Conservation (phyloP, 371 early-diverging fungal genomes). For the Mortierella polycephala region DNA sequence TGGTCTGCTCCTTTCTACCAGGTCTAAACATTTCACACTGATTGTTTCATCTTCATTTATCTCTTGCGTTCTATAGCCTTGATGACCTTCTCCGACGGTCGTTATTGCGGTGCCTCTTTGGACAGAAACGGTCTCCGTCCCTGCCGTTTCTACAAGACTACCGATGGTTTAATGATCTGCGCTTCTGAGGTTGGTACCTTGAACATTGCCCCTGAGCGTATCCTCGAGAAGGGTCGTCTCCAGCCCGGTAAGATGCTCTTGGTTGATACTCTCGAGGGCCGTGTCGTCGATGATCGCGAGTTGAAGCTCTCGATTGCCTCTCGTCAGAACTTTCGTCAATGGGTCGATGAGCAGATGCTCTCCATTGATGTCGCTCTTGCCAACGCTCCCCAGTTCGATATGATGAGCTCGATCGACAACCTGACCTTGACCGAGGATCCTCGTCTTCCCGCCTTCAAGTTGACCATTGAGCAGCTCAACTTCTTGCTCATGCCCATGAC, state of each 20-base stretch:
- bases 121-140: constrained; percentile 98
- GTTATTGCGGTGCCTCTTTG: constrained; percentile 94
- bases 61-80: constrained; percentile 67
- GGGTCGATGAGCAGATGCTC: constrained; percentile 86
- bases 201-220: constrained; percentile 80
- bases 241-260: constrained; percentile 97
- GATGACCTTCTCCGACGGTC: constrained; percentile 96
- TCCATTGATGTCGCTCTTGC: constrained; percentile 70
- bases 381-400: constrained; percentile 44
- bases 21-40: neutral
- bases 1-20: neutral
- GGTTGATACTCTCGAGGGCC: constrained; percentile 94
- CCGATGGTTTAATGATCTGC: constrained; percentile 94
- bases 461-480: constrained; percentile 93
- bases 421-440: constrained; percentile 71
- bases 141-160: constrained; percentile 94
- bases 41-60: neutral
- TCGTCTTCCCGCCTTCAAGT: constrained; percentile 89
- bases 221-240: constrained; percentile 92
- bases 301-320: constrained; percentile 82
- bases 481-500: constrained; percentile 90
- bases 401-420: constrained; percentile 38
- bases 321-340: constrained; percentile 80
- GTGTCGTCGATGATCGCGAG: constrained; percentile 89
- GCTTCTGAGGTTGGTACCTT: constrained; percentile 97